A percentile compares a stretch with the other conserved stretches of the same genome.
Evolutionary conservation across 345 rosid species (phyloP).

Genomic region (Heritiera fomes): DNA sequence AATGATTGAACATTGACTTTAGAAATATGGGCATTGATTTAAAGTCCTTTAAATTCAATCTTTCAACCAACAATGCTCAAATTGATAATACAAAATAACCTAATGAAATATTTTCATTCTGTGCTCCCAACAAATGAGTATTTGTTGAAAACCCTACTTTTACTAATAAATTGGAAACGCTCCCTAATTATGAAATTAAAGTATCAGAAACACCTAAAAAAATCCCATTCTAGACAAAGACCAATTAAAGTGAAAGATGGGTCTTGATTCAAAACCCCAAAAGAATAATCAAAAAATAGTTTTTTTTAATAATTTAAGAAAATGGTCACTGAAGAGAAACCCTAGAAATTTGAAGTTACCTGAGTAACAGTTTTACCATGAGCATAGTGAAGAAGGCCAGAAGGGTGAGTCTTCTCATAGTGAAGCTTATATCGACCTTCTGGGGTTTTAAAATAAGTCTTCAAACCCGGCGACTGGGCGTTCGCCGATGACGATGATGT

Average conservation of each 20-base stretch:
- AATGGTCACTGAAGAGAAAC: slow-evolving; percentile 5
- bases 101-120: not conserved
- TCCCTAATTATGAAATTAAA: not conserved
- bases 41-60: slow-evolving; percentile 12
- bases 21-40: slow-evolving; percentile 10
- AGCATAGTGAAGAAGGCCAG: slow-evolving; percentile 92
- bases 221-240: not conserved
- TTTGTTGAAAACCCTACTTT: not conserved
- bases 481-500: slow-evolving; percentile 68
- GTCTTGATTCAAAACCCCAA: not conserved
- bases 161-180: slow-evolving; percentile 6
- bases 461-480: slow-evolving; percentile 84
- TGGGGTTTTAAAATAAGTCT: slow-evolving; percentile 96
- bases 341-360: slow-evolving; percentile 43
- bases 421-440: slow-evolving; percentile 98
- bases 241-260: not conserved
- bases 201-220: not conserved
- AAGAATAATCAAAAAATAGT: not conserved
- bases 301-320: not conserved
- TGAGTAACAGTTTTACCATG: slow-evolving; percentile 98
- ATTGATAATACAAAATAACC: not conserved
- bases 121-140: not conserved
- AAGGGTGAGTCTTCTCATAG: slow-evolving; percentile 91
- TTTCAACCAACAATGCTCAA: not conserved
- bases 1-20: not conserved